These are phyloP conservation scores for Alnus rubra DNA, from an alignment of 306 rosid species.

Conservation along the genomic window DNA sequence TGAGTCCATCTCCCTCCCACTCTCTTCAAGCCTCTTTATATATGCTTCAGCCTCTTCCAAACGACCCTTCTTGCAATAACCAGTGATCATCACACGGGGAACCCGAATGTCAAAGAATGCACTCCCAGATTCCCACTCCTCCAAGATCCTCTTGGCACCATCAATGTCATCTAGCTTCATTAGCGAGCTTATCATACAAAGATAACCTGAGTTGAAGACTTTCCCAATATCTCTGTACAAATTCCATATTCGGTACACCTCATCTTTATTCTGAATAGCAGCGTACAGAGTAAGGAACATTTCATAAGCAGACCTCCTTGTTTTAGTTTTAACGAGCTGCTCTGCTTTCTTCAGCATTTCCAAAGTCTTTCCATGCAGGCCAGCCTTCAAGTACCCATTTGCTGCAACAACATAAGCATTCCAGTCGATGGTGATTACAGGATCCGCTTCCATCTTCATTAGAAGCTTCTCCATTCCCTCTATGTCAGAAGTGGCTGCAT, in stretches of 20 bases:
- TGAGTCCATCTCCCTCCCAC: conserved; percentile 46
- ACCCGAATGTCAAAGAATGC: conserved; percentile 47
- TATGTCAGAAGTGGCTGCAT: conserved; percentile 33
- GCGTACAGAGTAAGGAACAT: conserved; percentile 44
- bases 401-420: conserved; percentile 45
- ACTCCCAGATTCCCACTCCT: conserved; percentile 60
- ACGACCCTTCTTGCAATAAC: conserved; percentile 56
- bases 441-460: conserved; percentile 56
- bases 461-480: conserved; percentile 62
- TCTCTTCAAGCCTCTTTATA: conserved; percentile 44
- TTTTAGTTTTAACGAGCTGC: conserved; percentile 12
- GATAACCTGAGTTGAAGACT: conserved; percentile 43
- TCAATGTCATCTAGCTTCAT: conserved; percentile 63
- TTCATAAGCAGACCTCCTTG: conserved; percentile 43
- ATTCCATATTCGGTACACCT: conserved; percentile 67
- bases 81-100: conserved; percentile 53
- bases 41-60: conserved; percentile 54
- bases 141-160: conserved; percentile 59
- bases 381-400: conserved; percentile 58
- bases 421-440: conserved; percentile 45
- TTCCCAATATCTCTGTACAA: conserved; percentile 26
- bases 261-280: conserved; percentile 51
- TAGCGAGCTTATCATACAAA: conserved; percentile 54
- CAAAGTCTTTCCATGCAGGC: conserved; percentile 41
- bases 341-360: conserved; percentile 52